phyloP scores from a whole-genome alignment of 2,329 filamentous ascomycete species.

The Colletotrichum eleusines region DNA sequence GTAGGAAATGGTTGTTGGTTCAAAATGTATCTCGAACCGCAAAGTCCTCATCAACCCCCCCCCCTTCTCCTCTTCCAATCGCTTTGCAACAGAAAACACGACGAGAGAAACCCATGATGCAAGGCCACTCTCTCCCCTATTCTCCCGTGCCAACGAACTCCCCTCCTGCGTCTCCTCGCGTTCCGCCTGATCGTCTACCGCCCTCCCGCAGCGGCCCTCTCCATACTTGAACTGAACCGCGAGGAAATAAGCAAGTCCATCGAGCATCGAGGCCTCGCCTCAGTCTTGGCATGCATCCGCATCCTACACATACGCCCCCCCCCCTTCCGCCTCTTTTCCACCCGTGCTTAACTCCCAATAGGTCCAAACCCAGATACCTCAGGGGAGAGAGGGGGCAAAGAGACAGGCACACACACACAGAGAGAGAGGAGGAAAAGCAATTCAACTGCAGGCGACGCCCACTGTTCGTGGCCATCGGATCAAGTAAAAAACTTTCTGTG shows the following conservation, averaged over 20 bases:
- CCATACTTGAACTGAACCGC: constrained; percentile 1
- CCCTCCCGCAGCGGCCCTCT: constrained; percentile 25
- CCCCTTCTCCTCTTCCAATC: background rate
- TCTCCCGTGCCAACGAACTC: too few relatives aligned
- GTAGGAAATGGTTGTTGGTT: background rate
- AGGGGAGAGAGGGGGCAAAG: background rate
- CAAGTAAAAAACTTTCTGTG: constrained; percentile 12
- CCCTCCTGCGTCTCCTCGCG: constrained; percentile 6
- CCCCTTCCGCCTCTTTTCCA: background rate
- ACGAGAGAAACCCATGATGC: background rate
- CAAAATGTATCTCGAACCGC: background rate
- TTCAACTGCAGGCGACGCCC: background rate
- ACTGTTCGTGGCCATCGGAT: constrained; percentile 3
- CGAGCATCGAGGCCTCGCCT: background rate
- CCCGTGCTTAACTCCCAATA: background rate
- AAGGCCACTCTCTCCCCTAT: too few relatives aligned
- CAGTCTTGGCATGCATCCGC: background rate
- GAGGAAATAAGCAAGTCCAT: constrained; percentile 28
- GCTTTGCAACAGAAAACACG: background rate
- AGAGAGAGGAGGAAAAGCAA: background rate
- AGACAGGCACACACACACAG: too few relatives aligned
- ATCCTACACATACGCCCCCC: background rate
- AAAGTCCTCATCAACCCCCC: background rate
- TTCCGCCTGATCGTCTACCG: constrained; percentile 12
- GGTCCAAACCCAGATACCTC: background rate